phyloP scores from a whole-genome alignment of 2,329 filamentous ascomycete genomes.

The Paracorniculantispora psalliotae region DNA sequence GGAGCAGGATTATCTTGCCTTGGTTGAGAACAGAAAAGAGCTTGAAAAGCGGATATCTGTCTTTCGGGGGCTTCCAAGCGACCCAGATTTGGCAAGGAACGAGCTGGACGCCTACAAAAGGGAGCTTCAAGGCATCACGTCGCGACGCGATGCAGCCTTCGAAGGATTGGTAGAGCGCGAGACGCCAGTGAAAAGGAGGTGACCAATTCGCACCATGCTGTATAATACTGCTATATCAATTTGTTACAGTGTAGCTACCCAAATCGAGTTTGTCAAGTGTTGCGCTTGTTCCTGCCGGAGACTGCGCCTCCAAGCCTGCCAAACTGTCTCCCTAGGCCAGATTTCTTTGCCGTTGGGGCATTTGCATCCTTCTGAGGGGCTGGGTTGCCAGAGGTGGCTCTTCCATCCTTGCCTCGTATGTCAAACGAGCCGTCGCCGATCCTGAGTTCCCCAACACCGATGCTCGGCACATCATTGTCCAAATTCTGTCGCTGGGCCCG shows the following conservation, averaged over 20 bases:
- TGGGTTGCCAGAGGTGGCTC: conserved; percentile 26
- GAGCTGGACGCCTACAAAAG: conserved; percentile 63
- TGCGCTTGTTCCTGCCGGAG: conserved; percentile 56
- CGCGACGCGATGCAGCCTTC: conserved; percentile 67
- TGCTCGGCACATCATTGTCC: conserved; percentile 43
- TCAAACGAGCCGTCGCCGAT: conserved; percentile 36
- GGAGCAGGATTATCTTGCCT: conserved; percentile 52
- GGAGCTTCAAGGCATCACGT: conserved; percentile 57
- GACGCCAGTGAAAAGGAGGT: conserved; percentile 44
- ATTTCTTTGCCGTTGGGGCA: conserved; percentile 50
- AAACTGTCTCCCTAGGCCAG: conserved; percentile 62
- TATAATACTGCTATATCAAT: background rate
- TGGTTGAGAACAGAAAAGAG: conserved; percentile 53
- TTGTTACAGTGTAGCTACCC: background rate
- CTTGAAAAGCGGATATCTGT: conserved; percentile 58
- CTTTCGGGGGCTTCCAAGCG: conserved; percentile 69
- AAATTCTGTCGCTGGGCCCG: conserved; percentile 58
- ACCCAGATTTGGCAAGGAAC: conserved; percentile 62
- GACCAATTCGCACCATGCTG: background rate
- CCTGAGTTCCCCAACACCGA: conserved; percentile 40
- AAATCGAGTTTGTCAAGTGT: conserved; percentile 15
- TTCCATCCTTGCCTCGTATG: conserved; percentile 38
- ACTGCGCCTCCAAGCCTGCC: conserved; percentile 68
- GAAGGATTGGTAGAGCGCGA: conserved; percentile 64
- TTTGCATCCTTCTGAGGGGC: conserved; percentile 47